Percentiles rank a stretch among this genome's conserved stretches.
These are phyloP conservation scores for Chrysoporthe austroafricana DNA, from an alignment of 2,329 filamentous ascomycete species.

Conservation along the genomic window DNA sequence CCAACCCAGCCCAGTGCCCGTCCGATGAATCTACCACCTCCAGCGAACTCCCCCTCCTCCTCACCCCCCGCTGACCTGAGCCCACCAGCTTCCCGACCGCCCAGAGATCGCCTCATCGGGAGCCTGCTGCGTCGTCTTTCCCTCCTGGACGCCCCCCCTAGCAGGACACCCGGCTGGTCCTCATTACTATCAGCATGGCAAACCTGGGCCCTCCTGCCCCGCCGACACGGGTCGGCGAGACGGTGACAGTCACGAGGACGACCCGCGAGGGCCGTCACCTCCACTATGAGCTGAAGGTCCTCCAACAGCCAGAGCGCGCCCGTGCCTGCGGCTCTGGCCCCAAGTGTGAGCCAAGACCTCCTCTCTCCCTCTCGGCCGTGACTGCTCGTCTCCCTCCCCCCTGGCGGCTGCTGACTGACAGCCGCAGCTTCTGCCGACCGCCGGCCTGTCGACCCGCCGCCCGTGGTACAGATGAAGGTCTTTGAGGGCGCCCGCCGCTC, in stretches of 20 bases:
- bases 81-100: not conserved
- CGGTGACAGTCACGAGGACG: slow-evolving; percentile 36
- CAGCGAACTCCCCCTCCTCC: too few species aligned
- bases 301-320: slow-evolving; percentile 93
- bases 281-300: slow-evolving; percentile 80
- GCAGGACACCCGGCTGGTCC: not conserved
- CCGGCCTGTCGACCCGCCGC: slow-evolving; percentile 90
- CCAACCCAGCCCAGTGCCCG: too few species aligned
- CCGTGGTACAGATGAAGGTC: slow-evolving; percentile 88
- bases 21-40: too few species aligned
- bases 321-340: slow-evolving; percentile 93
- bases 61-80: too few species aligned
- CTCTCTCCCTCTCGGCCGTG: slow-evolving; percentile 30
- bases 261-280: slow-evolving; percentile 78
- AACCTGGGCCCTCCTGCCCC: slow-evolving; percentile 25
- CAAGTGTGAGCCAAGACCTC: slow-evolving; percentile 69
- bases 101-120: not conserved
- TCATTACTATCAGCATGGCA: slow-evolving; percentile 19
- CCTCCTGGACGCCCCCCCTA: not conserved
- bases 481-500: slow-evolving; percentile 71
- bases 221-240: slow-evolving; percentile 25
- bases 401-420: slow-evolving; percentile 24
- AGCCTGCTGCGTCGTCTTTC: not conserved
- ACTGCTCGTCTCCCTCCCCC: too few species aligned
- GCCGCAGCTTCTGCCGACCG: slow-evolving; percentile 77